phyloP scores from a whole-genome alignment of 2,329 filamentous ascomycete species.

The Penicillium capsulatum region DNA sequence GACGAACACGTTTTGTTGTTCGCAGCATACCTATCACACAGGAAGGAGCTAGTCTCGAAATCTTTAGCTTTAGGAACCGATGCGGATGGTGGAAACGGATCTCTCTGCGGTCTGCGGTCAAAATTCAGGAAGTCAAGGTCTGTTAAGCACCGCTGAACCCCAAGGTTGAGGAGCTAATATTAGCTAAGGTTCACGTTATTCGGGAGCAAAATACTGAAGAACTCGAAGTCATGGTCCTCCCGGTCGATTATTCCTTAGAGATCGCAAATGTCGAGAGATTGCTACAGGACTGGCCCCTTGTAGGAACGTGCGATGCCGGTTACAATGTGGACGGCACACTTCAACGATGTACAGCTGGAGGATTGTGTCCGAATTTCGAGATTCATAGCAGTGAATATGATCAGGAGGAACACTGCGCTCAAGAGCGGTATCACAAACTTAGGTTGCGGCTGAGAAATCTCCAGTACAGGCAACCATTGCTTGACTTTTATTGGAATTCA shows the following conservation, averaged over 20 bases:
- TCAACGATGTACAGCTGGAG: background rate
- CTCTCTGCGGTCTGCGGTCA: conserved; percentile 4
- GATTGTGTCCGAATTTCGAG: background rate
- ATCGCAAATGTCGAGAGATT: background rate
- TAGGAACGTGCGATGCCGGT: background rate
- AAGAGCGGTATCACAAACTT: background rate
- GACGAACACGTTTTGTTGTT: conserved; percentile 3
- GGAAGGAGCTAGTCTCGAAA: conserved; percentile 4
- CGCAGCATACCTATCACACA: conserved; percentile 3
- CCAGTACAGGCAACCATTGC: background rate
- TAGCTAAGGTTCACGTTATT: conserved; percentile 2
- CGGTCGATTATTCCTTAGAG: background rate
- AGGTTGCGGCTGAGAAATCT: background rate
- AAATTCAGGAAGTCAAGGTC: conserved; percentile 6
- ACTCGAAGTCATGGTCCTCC: conserved; percentile 2
- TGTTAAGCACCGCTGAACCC: conserved; percentile 1
- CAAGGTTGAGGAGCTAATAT: conserved; percentile 2
- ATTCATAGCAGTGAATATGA: background rate
- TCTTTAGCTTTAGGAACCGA: conserved; percentile 1
- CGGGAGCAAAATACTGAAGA: conserved; percentile 4
- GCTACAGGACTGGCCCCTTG: background rate
- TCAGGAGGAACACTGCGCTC: background rate
- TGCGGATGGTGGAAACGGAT: conserved; percentile 4
- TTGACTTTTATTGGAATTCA: background rate
- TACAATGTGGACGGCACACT: background rate